Conservation (phyloP, 306 rosid species). For the Fragaria vesca region DNA sequence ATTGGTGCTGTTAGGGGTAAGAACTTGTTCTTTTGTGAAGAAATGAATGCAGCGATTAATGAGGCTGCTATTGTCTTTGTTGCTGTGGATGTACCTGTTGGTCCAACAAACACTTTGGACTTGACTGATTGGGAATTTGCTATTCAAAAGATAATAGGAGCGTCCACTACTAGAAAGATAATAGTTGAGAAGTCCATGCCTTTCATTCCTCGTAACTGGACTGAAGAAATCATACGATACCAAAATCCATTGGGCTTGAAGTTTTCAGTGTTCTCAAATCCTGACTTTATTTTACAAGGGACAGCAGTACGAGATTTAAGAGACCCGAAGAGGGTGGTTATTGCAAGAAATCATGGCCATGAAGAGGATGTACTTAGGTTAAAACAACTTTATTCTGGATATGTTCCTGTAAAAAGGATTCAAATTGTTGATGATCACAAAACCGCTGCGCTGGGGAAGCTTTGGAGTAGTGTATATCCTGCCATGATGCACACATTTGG, state of each 20-base stretch:
- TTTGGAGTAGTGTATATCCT: neutral
- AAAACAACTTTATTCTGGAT: neutral
- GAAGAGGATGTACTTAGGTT: neutral
- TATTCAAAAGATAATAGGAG: neutral
- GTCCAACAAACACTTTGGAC: neutral
- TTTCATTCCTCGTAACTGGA: neutral
- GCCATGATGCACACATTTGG: neutral
- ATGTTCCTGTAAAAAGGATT: neutral
- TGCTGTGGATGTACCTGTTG: neutral
- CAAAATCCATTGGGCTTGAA: neutral
- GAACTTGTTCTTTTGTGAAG: neutral
- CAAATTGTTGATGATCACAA: neutral
- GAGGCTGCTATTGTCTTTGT: neutral
- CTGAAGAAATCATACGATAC: neutral
- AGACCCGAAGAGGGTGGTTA: neutral
- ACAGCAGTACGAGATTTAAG: neutral
- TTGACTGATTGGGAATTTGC: neutral
- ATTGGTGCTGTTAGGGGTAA: neutral
- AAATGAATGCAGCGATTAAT: neutral
- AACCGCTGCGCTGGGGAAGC: neutral
- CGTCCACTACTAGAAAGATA: neutral
- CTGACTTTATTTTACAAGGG: neutral
- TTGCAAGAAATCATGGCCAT: neutral
- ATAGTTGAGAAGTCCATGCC: neutral
- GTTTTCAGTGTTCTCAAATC: neutral